phyloP scores from a whole-genome alignment of 2,329 filamentous ascomycete genomes.

The Aphanocladium album region DNA sequence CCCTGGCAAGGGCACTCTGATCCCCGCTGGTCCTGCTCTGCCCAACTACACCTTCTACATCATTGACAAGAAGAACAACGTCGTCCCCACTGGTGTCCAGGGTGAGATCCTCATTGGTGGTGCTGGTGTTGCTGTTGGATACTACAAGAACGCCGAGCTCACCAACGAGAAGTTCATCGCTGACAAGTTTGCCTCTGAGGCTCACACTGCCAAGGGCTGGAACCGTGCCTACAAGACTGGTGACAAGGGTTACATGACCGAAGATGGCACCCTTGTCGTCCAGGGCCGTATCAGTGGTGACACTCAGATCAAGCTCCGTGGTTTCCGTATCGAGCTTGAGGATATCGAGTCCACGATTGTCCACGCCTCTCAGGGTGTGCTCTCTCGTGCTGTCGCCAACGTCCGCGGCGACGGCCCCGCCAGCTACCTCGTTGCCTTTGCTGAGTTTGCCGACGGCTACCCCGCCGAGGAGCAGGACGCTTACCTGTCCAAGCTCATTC shows the following conservation, averaged over 20 bases:
- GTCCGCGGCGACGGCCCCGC: constrained; percentile 16
- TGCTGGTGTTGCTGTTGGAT: constrained; percentile 36
- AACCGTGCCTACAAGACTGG: constrained; percentile 35
- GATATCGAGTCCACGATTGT: constrained; percentile 30
- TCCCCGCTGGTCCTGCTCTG: constrained; percentile 18
- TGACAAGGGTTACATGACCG: constrained; percentile 30
- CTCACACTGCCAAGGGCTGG: constrained; percentile 16
- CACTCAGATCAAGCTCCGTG: constrained; percentile 41
- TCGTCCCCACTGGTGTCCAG: constrained; percentile 16
- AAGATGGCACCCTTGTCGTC: constrained; percentile 30
- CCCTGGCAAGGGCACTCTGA: constrained; percentile 18
- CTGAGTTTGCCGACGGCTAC: constrained; percentile 19
- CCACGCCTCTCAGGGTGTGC: constrained; percentile 14
- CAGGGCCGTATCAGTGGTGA: constrained; percentile 36
- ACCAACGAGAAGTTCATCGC: constrained; percentile 15
- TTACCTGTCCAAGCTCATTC: constrained; percentile 10
- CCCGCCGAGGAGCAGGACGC: constrained; percentile 6
- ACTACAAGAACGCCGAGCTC: constrained; percentile 27
- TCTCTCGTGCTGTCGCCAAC: constrained; percentile 21
- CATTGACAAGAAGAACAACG: constrained; percentile 27
- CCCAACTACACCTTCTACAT: constrained; percentile 37
- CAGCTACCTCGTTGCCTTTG: constrained; percentile 25
- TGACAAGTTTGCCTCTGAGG: constrained; percentile 15
- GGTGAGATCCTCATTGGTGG: constrained; percentile 27
- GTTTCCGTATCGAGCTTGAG: constrained; percentile 40